phyloP scores from a whole-genome alignment of 352 stramenopile genomes.

The Nothophytophthora sp. region DNA sequence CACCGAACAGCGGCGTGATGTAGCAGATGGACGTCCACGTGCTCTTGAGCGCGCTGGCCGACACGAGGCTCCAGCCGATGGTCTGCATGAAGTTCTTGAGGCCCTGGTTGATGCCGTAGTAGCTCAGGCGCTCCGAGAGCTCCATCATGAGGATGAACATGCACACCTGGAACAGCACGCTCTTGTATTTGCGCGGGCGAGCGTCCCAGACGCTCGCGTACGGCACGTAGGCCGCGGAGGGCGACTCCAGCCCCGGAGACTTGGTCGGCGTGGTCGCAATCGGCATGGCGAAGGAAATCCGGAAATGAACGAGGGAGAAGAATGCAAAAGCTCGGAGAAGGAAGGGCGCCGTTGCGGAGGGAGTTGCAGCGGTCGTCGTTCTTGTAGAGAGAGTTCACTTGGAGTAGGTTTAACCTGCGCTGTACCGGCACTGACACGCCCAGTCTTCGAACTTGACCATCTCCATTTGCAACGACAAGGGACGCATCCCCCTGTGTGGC shows the following conservation, averaged over 20 bases:
- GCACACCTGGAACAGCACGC: slow-evolving; percentile 54
- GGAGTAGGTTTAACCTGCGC: too few species aligned
- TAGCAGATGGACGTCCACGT: too few species aligned
- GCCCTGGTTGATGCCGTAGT: slow-evolving; percentile 59
- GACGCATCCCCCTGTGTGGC: too few species aligned
- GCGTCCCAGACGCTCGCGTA: slow-evolving; percentile 29
- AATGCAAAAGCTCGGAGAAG: neutral
- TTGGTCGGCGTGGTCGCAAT: slow-evolving; percentile 7
- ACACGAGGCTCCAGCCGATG: too few species aligned
- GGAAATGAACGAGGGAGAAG: neutral
- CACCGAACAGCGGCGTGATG: too few species aligned
- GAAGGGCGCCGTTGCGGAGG: neutral
- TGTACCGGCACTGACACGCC: too few species aligned
- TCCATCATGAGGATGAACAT: slow-evolving; percentile 69
- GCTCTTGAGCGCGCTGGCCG: too few species aligned
- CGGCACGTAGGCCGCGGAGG: neutral
- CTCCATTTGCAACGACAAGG: too few species aligned
- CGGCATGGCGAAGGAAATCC: neutral
- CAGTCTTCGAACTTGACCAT: too few species aligned
- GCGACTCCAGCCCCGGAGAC: slow-evolving; percentile 1
- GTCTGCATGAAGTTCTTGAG: slow-evolving; percentile 68
- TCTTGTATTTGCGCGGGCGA: slow-evolving; percentile 50
- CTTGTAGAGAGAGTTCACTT: too few species aligned
- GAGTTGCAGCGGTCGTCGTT: neutral
- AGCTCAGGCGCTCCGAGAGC: slow-evolving; percentile 58